Evolutionary conservation across 2,329 filamentous ascomycete species (phyloP), one percentile per base, ranked within the genome.

Genomic region (Tympanopsis confertula): DNA sequence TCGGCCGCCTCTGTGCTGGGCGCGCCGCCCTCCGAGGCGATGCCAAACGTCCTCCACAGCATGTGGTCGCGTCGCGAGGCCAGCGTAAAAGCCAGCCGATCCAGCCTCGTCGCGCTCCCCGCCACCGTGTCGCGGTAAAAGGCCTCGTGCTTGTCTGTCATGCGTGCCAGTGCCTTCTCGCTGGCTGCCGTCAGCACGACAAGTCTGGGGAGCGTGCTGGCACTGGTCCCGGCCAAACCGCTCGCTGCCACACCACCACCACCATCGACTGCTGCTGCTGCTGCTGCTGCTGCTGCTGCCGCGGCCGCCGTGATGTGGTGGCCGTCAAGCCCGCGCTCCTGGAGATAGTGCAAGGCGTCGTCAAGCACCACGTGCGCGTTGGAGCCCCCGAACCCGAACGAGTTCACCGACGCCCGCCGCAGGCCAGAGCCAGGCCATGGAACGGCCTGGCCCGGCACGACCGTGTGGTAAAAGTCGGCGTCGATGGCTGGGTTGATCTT

Each of bases 381-480:
- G 13, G 59, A 57, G 28, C 65, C 65, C 13, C 65, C 63, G 18
- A 62, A 66, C 2, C 64, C 65, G 39, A 66, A 66, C 4, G 56
- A 60, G 42, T 66, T 66, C 17, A 66, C 55, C 33, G 61, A 65
- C 4, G 58, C 62, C 20, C 63, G 52, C 12, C 52, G 55, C 1
- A 61, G 61, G 12, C 59, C 55, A 2, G 57, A 58, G 1, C 30
- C n/a, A 0, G 53, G 48, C 22, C 0, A 62, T 61, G 62, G 62
- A 65, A 5, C 51, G 44, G 1, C 43, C 29, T 2, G 46, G 17
- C 14, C 40, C 32, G 0, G 55, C 63, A 0, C 59, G 58, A 46
- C 46, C 47, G 48, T 35, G 45, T 39, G 13, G 39, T 51, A 0
- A 62, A 65, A 50, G 65, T 66, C 38, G 63, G 45, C 0, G 61